Evolutionary conservation across 164 flowering plant genomes (phyloP).

Genomic region (Warburgia ugandensis): DNA sequence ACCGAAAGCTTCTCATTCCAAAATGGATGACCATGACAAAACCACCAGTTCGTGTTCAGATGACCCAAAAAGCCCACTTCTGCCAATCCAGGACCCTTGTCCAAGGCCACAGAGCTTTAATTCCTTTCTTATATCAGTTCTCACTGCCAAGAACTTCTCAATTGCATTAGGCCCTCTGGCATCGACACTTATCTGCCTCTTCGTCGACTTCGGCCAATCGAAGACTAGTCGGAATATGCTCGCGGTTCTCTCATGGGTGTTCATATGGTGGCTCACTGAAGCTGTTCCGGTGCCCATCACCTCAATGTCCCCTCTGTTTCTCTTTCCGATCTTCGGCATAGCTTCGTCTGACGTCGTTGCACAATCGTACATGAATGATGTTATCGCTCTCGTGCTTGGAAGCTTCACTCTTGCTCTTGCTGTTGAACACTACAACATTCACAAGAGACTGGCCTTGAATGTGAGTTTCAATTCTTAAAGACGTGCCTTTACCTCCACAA

Average conservation of each 20-base stretch:
- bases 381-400: slow-evolving; percentile 75
- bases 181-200: slow-evolving; percentile 33
- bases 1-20: too few species aligned
- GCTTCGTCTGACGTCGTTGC: slow-evolving; percentile 69
- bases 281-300: slow-evolving; percentile 93
- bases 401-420: slow-evolving; percentile 93
- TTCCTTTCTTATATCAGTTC: slow-evolving; percentile 24
- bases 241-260: slow-evolving; percentile 70
- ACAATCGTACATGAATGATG: slow-evolving; percentile 77
- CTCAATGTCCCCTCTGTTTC: slow-evolving; percentile 85
- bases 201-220: slow-evolving; percentile 34
- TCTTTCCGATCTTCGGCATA: slow-evolving; percentile 85
- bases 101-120: slow-evolving; percentile 17
- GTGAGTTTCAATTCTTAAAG: too few species aligned
- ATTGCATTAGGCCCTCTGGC: slow-evolving; percentile 59
- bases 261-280: slow-evolving; percentile 91
- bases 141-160: slow-evolving; percentile 41
- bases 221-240: slow-evolving; percentile 51
- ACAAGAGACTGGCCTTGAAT: slow-evolving; percentile 72
- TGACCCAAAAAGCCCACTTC: slow-evolving; percentile 46
- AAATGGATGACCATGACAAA: too few species aligned
- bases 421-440: slow-evolving; percentile 85
- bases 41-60: too few species aligned
- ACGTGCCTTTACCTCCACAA: too few species aligned
- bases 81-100: slow-evolving; percentile 30